Base-by-base conservation (phyloP, 2,329 filamentous ascomycete species). In the Calonectria ilicicola region DNA sequence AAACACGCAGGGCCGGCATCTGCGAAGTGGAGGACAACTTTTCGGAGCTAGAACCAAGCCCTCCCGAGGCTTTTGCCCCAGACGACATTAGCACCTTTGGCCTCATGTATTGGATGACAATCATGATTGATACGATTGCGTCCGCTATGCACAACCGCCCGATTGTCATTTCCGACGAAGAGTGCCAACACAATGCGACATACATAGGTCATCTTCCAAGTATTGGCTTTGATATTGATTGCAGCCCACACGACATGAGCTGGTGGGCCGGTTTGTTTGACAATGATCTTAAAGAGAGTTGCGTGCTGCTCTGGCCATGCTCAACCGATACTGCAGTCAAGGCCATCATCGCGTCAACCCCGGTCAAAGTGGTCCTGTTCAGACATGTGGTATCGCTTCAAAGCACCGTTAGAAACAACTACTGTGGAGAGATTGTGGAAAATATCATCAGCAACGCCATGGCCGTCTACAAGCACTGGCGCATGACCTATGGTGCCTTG, bases 71-170 rank as follows among this genome's bases (percentile, higher is more conserved):
- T 9, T 26, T 78, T 53, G 78, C 67, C 14, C 82, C 44, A 77
- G 83, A 70, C 65, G 82, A 85, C 17, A 80, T 78, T 21, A 79
- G 85, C 29, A 91, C 90, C 0, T 83, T 91, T 35, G 85, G 88
- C 19, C 81, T 91, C 14, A 79, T 91, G n/a, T 91, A 89, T 77
- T 91, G 90, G 90, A 82, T 91, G 47, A 88, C 87, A 1, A 83
- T 91, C 53, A 91, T 91, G 89, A 89, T 90, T 51, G 89, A 91
- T 77, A 91, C 89, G 0, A 80, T 91, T 26, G 89, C 88, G 0
- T 86, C 89, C 0, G 88, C 88, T 2, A 89, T 91, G 83, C 85
- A 88, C 67, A 73, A 80, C 49, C 73, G 80, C 27, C 78, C 80
- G 1, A 78, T 85, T 4, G 82, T 83, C 1, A 79, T 86, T 15